These are phyloP conservation scores for Colletotrichum musae DNA, from an alignment of 2,329 filamentous ascomycete genomes.

Conservation along the genomic window DNA sequence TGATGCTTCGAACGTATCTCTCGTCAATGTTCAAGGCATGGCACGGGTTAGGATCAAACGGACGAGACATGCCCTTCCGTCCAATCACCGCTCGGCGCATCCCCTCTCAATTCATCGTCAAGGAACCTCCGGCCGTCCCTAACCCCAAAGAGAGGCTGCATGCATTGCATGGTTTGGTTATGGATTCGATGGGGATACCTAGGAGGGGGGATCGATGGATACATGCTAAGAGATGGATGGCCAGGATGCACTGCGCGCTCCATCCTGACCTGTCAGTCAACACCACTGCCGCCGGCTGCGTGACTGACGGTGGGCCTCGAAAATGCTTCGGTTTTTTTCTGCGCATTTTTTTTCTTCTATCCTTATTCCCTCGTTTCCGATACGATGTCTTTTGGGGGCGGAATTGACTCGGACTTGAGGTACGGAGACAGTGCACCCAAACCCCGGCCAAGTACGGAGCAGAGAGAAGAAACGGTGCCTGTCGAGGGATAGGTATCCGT, in stretches of 20 bases:
- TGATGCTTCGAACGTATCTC: no score
- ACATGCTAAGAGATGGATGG: slow-evolving; percentile 4
- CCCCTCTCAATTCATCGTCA: no score
- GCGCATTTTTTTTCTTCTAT: slow-evolving; percentile 3
- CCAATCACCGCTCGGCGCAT: slow-evolving; percentile 10
- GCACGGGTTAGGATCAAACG: no score
- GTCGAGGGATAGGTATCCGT: neutral
- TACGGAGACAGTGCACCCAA: neutral
- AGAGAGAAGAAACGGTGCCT: no score
- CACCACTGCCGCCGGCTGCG: slow-evolving; percentile 22
- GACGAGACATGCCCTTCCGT: no score
- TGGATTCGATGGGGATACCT: slow-evolving; percentile 10
- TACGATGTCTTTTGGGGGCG: neutral
- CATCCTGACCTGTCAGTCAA: slow-evolving; percentile 13
- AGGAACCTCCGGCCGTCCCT: neutral
- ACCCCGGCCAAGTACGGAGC: no score
- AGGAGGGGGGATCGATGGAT: slow-evolving; percentile 12
- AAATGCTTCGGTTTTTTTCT: slow-evolving; percentile 14
- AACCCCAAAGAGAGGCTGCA: slow-evolving; percentile 11
- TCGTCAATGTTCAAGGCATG: no score
- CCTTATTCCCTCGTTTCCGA: slow-evolving; percentile 13
- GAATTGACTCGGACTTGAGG: neutral
- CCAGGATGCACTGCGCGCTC: neutral
- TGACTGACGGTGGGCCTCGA: slow-evolving; percentile 12
- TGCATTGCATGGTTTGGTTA: slow-evolving; percentile 7